phyloP scores from a whole-genome alignment of 2,329 filamentous ascomycete species.

The Diplodia scrobiculata region DNA sequence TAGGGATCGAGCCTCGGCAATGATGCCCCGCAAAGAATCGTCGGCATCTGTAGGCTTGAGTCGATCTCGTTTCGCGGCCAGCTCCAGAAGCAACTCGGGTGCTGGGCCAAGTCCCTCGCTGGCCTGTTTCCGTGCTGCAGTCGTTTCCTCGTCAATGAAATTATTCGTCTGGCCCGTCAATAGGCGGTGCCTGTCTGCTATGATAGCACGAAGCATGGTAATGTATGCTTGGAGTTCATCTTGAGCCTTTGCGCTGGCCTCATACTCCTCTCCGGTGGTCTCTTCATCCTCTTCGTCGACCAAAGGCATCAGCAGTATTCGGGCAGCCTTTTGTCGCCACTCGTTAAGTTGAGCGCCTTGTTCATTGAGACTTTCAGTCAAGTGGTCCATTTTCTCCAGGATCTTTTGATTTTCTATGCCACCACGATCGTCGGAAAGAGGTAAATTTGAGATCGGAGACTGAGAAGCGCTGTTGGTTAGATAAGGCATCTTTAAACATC shows the following conservation, averaged over 20 bases:
- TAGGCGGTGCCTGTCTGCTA: slow-evolving; percentile 76
- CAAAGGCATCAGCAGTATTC: slow-evolving; percentile 71
- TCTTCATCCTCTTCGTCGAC: slow-evolving; percentile 81
- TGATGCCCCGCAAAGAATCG: slow-evolving; percentile 68
- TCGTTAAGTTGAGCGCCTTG: slow-evolving; percentile 71
- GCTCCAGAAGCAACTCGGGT: slow-evolving; percentile 63
- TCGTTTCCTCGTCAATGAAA: slow-evolving; percentile 72
- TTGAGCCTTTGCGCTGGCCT: slow-evolving; percentile 81
- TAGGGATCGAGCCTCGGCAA: slow-evolving; percentile 69
- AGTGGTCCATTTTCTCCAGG: slow-evolving; percentile 65
- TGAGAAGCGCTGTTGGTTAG: background rate
- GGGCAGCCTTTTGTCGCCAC: slow-evolving; percentile 73
- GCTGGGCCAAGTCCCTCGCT: slow-evolving; percentile 67
- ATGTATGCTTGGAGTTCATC: slow-evolving; percentile 75
- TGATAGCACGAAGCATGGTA: slow-evolving; percentile 70
- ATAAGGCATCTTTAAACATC: background rate
- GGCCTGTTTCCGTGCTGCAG: slow-evolving; percentile 62
- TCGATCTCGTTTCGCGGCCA: slow-evolving; percentile 54
- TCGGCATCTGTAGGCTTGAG: slow-evolving; percentile 58
- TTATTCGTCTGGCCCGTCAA: slow-evolving; percentile 76
- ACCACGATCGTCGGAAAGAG: slow-evolving; percentile 54
- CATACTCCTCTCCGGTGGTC: slow-evolving; percentile 85
- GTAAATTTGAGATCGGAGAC: slow-evolving; percentile 55
- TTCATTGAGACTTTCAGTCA: slow-evolving; percentile 68
- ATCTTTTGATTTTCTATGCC: slow-evolving; percentile 74